Percentiles rank a stretch among this genome's conserved stretches.
These are phyloP conservation scores for Solanum sejunctum DNA, from an alignment of 257 asterid species.

Conservation along the genomic window DNA sequence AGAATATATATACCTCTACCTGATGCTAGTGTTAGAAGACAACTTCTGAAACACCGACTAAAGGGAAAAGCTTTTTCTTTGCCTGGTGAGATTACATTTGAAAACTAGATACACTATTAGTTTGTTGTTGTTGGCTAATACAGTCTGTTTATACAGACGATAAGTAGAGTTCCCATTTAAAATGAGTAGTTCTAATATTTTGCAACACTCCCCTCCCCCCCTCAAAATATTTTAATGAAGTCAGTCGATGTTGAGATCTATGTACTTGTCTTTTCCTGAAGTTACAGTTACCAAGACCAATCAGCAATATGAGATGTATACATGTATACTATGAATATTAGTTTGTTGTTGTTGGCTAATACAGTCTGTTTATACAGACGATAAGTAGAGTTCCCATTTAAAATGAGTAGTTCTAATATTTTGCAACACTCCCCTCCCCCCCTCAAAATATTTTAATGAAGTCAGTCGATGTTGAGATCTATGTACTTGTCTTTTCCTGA, in stretches of 20 bases:
- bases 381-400: not conserved
- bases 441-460: not conserved
- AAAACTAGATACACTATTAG: not conserved
- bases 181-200: not conserved
- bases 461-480: not conserved
- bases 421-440: not conserved
- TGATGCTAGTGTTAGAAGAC: slow-evolving; percentile 68
- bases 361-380: not conserved
- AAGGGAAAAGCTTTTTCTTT: slow-evolving; percentile 72
- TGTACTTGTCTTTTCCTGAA: not conserved
- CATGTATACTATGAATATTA: not conserved
- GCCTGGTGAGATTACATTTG: slow-evolving; percentile 53
- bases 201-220: not conserved
- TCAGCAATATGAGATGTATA: not conserved
- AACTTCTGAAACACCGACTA: slow-evolving; percentile 81
- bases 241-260: not conserved
- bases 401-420: not conserved
- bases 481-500: not conserved
- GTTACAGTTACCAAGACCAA: not conserved
- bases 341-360: not conserved
- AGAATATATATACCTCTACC: slow-evolving; percentile 95
- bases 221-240: not conserved
- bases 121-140: not conserved
- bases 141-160: not conserved
- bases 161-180: not conserved